These are phyloP conservation scores for Trichoderma orchidacearum DNA, from an alignment of 495 filamentous ascomycete genomes.

Conservation along the genomic window DNA sequence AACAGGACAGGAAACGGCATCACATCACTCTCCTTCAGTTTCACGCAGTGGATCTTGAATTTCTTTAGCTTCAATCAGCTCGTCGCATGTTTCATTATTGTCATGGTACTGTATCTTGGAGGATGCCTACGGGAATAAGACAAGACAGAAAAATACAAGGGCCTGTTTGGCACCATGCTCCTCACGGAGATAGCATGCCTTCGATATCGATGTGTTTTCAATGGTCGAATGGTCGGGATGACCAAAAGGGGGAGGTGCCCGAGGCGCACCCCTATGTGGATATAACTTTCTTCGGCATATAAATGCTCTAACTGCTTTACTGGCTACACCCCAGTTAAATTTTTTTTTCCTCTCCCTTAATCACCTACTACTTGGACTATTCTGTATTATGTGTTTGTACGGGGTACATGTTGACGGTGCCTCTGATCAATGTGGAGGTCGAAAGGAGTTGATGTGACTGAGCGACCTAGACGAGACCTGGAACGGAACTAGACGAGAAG, in stretches of 20 bases:
- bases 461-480: not conserved
- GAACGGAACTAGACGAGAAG: not conserved
- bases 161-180: not conserved
- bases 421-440: not conserved
- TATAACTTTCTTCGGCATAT: not conserved
- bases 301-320: not conserved
- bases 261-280: not conserved
- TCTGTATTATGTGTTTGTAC: not conserved
- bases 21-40: not conserved
- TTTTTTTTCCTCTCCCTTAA: not conserved
- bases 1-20: not conserved
- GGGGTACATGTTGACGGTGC: not conserved
- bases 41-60: not conserved
- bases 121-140: not conserved
- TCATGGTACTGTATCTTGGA: not conserved
- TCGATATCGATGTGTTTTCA: not conserved
- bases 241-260: not conserved
- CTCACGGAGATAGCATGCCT: not conserved
- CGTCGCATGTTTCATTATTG: not conserved
- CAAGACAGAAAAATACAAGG: not conserved
- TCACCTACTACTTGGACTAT: not conserved
- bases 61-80: not conserved
- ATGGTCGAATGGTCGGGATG: too few relatives aligned
- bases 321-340: not conserved
- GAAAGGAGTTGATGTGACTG: not conserved